These are phyloP conservation scores for Boletus sp. DNA, from an alignment of 768 basidiomycete genomes.

Conservation along the genomic window DNA sequence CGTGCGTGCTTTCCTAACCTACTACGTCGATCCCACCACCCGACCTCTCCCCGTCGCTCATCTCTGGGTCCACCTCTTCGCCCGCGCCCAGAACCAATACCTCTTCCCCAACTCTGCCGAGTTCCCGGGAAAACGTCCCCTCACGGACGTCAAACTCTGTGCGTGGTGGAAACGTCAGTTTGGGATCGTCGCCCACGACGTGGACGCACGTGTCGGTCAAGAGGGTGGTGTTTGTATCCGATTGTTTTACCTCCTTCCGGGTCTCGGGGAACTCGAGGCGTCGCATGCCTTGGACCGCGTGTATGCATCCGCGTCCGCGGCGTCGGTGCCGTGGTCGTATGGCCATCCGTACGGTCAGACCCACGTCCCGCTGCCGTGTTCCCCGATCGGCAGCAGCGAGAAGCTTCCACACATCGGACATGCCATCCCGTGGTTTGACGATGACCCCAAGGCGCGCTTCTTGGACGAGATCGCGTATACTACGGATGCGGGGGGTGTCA, in stretches of 20 bases:
- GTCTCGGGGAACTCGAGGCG: conserved; percentile 67
- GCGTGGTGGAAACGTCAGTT: conserved; percentile 90
- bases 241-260: conserved; percentile 68
- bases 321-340: conserved; percentile 56
- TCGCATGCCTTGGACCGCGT: conserved; percentile 47
- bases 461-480: conserved; percentile 85
- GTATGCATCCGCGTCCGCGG: conserved; percentile 19
- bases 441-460: conserved; percentile 94
- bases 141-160: conserved; percentile 77
- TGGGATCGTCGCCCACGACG: conserved; percentile 47
- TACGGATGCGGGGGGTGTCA: conserved; percentile 53
- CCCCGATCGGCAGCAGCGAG: conserved; percentile 38
- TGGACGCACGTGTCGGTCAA: conserved; percentile 21
- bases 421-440: conserved; percentile 88
- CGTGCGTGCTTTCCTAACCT: conserved; percentile 61
- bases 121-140: conserved; percentile 61
- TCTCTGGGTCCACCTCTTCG: conserved; percentile 86
- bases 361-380: conserved; percentile 42
- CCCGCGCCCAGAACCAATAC: conserved; percentile 87
- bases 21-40: conserved; percentile 59
- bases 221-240: conserved; percentile 8
- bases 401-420: conserved; percentile 48
- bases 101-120: conserved; percentile 87
- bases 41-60: conserved; percentile 54
- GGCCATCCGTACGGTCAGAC: conserved; percentile 68